A percentile compares a stretch with the other conserved stretches of the same genome.
Conservation (phyloP, 2,329 filamentous ascomycete species). For the Fusarium irregulare region DNA sequence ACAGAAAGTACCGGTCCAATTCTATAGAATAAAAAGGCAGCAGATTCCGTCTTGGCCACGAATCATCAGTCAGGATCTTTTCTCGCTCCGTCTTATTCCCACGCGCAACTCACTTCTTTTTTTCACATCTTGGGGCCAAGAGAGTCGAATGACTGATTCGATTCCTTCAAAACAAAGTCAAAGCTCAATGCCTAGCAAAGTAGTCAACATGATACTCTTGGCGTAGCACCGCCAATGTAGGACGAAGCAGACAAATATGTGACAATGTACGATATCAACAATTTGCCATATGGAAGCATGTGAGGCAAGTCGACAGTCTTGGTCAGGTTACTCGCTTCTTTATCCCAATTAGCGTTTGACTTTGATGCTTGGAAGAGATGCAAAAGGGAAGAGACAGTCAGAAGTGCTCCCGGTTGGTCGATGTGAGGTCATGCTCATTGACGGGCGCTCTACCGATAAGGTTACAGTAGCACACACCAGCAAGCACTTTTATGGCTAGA, state of each 20-base stretch:
- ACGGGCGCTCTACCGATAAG: constrained; percentile 25
- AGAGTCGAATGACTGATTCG: neutral
- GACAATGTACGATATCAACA: constrained; percentile 25
- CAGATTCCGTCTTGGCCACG: constrained; percentile 19
- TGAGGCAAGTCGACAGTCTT: constrained; percentile 23
- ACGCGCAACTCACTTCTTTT: constrained; percentile 1
- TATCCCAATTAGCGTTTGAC: constrained; percentile 26
- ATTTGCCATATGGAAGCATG: neutral
- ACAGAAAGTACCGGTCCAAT: constrained; percentile 4
- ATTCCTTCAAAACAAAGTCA: constrained; percentile 10
- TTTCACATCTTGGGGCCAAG: neutral
- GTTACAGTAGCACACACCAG: constrained; percentile 34
- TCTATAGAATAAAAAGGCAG: constrained; percentile 20
- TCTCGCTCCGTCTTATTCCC: constrained; percentile 4
- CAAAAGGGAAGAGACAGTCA: constrained; percentile 18
- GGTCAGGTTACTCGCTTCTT: constrained; percentile 32
- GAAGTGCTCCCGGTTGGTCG: constrained; percentile 21
- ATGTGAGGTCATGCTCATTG: constrained; percentile 6
- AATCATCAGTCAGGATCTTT: constrained; percentile 14
- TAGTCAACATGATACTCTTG: constrained; percentile 18
- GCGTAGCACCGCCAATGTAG: constrained; percentile 39
- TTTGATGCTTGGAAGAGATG: neutral
- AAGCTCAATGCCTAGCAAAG: constrained; percentile 28
- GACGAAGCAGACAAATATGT: constrained; percentile 27
- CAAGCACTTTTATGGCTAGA: constrained; percentile 14